Evolutionary conservation across 2,329 filamentous ascomycete species (phyloP).

Genomic region (Pseudogymnoascus sp.): DNA sequence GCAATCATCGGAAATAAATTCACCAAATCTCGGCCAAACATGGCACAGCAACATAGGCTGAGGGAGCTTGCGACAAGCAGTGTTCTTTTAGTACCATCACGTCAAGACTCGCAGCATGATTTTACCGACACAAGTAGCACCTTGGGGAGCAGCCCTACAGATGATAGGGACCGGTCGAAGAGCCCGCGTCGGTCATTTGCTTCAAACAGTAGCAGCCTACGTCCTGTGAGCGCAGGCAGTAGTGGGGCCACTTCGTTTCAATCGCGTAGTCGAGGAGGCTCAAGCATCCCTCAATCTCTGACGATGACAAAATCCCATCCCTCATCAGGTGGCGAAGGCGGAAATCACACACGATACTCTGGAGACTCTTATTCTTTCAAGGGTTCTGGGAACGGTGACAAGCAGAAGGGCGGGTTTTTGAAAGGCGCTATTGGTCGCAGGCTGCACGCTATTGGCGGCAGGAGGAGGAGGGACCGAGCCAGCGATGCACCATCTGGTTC

Average conservation of each 20-base stretch:
- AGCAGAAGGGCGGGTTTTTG: slow-evolving; percentile 2
- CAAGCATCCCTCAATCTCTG: not conserved
- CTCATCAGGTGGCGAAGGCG: not conserved
- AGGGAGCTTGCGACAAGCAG: slow-evolving; percentile 72
- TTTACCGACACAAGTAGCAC: slow-evolving; percentile 25
- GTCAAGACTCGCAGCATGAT: slow-evolving; percentile 23
- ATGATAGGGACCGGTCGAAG: slow-evolving; percentile 20
- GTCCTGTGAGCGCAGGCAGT: slow-evolving; percentile 22
- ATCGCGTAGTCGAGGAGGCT: not conserved
- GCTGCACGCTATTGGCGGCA: slow-evolving; percentile 3
- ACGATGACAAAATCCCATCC: not conserved
- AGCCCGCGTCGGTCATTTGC: slow-evolving; percentile 25
- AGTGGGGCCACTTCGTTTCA: slow-evolving; percentile 15
- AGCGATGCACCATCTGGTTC: not conserved
- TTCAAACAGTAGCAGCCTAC: slow-evolving; percentile 19
- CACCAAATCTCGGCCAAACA: slow-evolving; percentile 74
- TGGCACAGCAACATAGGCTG: slow-evolving; percentile 68
- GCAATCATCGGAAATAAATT: slow-evolving; percentile 98
- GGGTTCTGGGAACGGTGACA: not conserved
- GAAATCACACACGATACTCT: not conserved
- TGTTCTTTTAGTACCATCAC: slow-evolving; percentile 24
- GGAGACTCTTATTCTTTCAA: not conserved
- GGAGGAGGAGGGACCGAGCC: not conserved
- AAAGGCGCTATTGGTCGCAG: slow-evolving; percentile 7
- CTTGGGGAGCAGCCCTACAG: slow-evolving; percentile 20